Conservation (phyloP, 768 basidiomycete species). For the Suillus fuscotomentosus region DNA sequence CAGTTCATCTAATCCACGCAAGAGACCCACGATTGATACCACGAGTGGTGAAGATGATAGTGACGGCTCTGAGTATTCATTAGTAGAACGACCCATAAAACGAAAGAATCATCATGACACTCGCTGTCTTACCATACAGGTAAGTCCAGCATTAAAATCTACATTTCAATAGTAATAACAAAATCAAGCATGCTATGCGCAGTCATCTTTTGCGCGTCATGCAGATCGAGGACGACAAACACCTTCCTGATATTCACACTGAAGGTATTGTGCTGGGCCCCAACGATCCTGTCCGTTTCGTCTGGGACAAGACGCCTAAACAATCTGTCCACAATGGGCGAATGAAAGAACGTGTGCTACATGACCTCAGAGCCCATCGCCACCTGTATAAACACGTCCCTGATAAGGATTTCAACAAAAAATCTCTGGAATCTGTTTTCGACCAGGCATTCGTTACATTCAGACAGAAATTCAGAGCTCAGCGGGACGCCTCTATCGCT, state of each 20-base stretch:
- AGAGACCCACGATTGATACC: conserved; percentile 29
- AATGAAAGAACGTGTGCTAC: conserved; percentile 65
- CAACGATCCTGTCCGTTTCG: conserved; percentile 65
- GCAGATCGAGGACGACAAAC: conserved; percentile 52
- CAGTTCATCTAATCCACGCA: conserved; percentile 18
- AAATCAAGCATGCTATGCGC: conserved; percentile 65
- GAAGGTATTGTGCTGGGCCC: conserved; percentile 49
- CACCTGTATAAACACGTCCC: conserved; percentile 60
- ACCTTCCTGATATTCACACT: conserved; percentile 58
- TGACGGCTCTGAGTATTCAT: conserved; percentile 34
- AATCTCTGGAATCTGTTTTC: conserved; percentile 58
- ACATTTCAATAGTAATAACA: not conserved
- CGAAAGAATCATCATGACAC: conserved; percentile 62
- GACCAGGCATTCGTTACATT: conserved; percentile 72
- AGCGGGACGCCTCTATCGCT: conserved; percentile 49
- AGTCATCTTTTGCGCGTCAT: conserved; percentile 61
- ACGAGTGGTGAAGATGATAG: conserved; percentile 38
- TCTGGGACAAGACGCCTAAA: conserved; percentile 77
- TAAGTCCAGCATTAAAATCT: conserved; percentile 25
- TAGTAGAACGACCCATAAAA: conserved; percentile 34
- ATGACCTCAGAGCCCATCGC: conserved; percentile 57
- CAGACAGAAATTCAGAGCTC: conserved; percentile 63
- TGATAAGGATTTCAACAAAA: conserved; percentile 64
- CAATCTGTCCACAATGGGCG: conserved; percentile 72
- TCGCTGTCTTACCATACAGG: conserved; percentile 67